Evolutionary conservation across 108 stramenopile genomes (phyloP), one percentile per base, ranked within the genome.

Genomic region (Cyclotella baltica): DNA sequence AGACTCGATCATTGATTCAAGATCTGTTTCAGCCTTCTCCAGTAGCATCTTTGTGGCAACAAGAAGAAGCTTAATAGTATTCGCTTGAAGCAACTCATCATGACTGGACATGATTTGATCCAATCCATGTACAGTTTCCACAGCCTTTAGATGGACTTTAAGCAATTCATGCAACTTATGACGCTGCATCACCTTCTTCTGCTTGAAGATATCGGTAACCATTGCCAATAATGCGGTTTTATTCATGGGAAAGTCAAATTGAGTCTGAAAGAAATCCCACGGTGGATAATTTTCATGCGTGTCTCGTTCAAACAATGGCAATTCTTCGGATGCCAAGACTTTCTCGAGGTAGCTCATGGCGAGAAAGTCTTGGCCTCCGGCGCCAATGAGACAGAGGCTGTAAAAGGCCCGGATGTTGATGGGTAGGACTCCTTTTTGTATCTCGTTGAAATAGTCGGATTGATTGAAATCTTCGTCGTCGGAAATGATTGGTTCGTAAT

Each of bases 381-480:
- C 79, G n/a, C 83, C 88, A 23, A 90, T 69, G 18, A 93, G 81
- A 64, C 87, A 85, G 1, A 92, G 30, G 1, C 83, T 81, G 64
- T 82, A 83, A 30, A 95, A 75, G 0, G 91, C 83, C 30, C 81
- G 70, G 6, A 95, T 55, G 56, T 92, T 88, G 27, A 89, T 78
- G 23, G 94, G 90, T 10, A 95, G 75, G 63, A 81, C 70, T 1
- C 89, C 89, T n/a, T 70, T 68, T 53, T 87, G 57, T 20, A 94
- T 52, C 4, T 77, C 81, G 33, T 86, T 65, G 29, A 92, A 33
- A 23, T 86, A 57, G 1, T 36, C 75, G 59, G 74, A 48, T 53
- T 82, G 69, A 27, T 86, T 75, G 22, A 89, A 43, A n/a, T 77
- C 76, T 64, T 90, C 89, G 51, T 90, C 90, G 57, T 90, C 90